Conservation (phyloP, 106 monocot species). For the Dendrobium nobile region DNA sequence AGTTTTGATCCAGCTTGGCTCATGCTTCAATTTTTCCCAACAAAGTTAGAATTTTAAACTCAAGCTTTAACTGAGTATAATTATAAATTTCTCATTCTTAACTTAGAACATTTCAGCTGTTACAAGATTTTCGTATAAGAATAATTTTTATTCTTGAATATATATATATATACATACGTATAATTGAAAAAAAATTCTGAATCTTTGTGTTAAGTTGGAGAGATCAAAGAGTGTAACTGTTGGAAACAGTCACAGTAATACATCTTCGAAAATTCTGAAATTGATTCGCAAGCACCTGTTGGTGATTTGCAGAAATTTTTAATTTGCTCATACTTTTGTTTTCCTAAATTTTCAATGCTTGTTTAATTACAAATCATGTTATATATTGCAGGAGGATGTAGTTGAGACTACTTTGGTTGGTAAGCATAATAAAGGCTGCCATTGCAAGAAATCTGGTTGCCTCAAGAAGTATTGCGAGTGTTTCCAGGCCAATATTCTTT, state of each 20-base stretch:
- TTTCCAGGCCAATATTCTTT: conserved; percentile 87
- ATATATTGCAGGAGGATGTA: conserved; percentile 44
- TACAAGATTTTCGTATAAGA: neutral
- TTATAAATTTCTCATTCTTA: neutral
- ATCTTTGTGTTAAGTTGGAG: neutral
- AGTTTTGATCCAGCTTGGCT: too few species aligned
- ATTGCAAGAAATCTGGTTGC: conserved; percentile 93
- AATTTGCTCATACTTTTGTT: neutral
- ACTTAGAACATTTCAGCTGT: neutral
- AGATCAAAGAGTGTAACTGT: neutral
- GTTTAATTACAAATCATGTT: neutral
- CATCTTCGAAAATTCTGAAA: neutral
- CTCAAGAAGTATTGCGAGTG: conserved; percentile 98
- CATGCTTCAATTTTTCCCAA: too few species aligned
- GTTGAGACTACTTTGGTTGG: conserved; percentile 59
- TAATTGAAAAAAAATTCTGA: neutral
- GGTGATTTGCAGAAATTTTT: neutral
- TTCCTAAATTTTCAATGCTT: neutral
- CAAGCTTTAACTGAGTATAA: too few species aligned
- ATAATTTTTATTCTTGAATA: neutral
- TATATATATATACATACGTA: neutral
- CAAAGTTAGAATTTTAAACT: too few species aligned
- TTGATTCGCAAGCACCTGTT: neutral
- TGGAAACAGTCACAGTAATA: neutral
- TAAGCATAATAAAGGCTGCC: conserved; percentile 90